These are phyloP conservation scores for Umbilicaria muhlenbergii DNA, from an alignment of 495 filamentous ascomycete genomes.

Conservation along the genomic window DNA sequence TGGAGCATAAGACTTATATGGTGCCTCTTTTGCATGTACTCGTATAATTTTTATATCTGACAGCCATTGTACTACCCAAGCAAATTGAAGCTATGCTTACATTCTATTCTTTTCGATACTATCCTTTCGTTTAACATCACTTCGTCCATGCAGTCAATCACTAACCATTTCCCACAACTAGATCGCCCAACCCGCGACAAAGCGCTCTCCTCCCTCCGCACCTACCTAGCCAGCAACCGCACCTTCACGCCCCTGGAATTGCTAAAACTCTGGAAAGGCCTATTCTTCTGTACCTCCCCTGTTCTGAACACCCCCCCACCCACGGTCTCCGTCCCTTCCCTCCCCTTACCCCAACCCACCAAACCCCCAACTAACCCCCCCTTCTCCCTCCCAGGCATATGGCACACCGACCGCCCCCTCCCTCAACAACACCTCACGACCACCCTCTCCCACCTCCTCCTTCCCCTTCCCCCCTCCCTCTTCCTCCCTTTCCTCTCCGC, in stretches of 20 bases:
- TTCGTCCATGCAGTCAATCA: not conserved
- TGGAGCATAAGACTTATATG: no score
- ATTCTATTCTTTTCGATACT: not conserved
- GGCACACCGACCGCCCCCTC: slow-evolving; percentile 81
- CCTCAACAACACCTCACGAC: slow-evolving; percentile 72
- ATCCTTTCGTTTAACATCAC: not conserved
- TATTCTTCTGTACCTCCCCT: slow-evolving; percentile 95
- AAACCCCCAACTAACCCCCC: not conserved
- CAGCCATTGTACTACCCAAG: not conserved
- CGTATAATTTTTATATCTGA: not conserved
- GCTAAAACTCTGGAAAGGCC: slow-evolving; percentile 89
- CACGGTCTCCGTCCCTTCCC: slow-evolving; percentile 6
- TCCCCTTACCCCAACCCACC: not conserved
- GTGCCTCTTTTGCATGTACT: not conserved
- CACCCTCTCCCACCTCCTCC: slow-evolving; percentile 64
- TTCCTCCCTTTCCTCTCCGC: slow-evolving; percentile 53
- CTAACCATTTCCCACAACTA: slow-evolving; percentile 14
- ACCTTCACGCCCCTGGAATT: slow-evolving; percentile 59
- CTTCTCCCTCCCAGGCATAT: slow-evolving; percentile 38
- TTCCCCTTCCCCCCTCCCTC: slow-evolving; percentile 43
- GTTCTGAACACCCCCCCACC: no score
- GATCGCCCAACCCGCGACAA: slow-evolving; percentile 71
- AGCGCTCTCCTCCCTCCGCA: slow-evolving; percentile 62
- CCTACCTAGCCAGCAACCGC: slow-evolving; percentile 55
- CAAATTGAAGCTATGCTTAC: not conserved